Conservation (phyloP, 306 rosid species). For the Rubus idaeus region DNA sequence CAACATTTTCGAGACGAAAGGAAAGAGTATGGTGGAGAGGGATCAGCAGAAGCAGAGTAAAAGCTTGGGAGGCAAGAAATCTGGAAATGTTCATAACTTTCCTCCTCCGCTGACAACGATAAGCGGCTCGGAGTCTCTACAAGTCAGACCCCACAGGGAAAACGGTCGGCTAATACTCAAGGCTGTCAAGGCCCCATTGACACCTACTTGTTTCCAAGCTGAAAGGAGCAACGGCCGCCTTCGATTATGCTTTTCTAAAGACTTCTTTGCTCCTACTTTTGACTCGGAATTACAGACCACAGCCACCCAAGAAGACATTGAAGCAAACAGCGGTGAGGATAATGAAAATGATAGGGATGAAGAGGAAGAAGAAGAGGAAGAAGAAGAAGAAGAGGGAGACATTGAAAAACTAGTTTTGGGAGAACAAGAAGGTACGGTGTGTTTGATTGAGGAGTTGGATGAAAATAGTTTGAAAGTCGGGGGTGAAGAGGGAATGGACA, state of each 20-base stretch:
- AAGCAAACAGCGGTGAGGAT: constrained; percentile 18
- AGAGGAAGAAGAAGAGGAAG: constrained; percentile 17
- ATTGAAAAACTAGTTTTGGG: constrained; percentile 9
- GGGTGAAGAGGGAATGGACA: constrained; percentile 42
- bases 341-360: constrained; percentile 29
- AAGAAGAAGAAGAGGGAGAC: constrained; percentile 6
- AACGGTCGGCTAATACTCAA: constrained; percentile 70
- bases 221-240: constrained; percentile 86
- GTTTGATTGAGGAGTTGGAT: constrained; percentile 15
- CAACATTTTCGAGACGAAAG: constrained; percentile 25
- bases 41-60: background rate
- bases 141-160: constrained; percentile 67
- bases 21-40: background rate
- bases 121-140: constrained; percentile 58
- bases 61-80: constrained; percentile 40
- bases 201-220: constrained; percentile 49
- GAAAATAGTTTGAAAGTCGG: constrained; percentile 20
- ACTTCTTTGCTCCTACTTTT: constrained; percentile 20
- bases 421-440: constrained; percentile 6
- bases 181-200: constrained; percentile 54
- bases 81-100: constrained; percentile 32
- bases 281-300: constrained; percentile 26
- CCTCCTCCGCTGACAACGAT: constrained; percentile 99
- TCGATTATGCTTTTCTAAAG: constrained; percentile 50
- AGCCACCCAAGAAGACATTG: background rate